Base-by-base conservation (phyloP, 2,329 filamentous ascomycete species). In the Trichophyton schoenleinii region DNA sequence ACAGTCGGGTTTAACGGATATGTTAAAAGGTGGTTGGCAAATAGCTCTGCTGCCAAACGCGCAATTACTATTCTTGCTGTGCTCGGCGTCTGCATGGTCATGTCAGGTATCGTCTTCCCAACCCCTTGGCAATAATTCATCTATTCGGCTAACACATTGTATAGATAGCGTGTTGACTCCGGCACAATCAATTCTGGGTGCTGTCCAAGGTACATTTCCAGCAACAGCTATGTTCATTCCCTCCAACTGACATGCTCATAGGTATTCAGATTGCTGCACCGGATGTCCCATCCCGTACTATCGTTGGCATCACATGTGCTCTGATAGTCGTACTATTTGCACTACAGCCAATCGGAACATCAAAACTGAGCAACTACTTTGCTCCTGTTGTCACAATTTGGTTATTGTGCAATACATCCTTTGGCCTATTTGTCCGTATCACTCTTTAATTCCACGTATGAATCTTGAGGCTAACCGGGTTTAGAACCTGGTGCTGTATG, bases 371-470 rank as follows among this genome's bases (percentile, higher is more conserved):
- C 57, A 64, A 60, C 41, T 63, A 44, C 0, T 83, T 83, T 64
- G 79, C 81, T 0, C 81, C 81, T 0, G 77, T 83, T 44, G 75
- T 83, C 58, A 78, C 83, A 31, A 65, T 83, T n/a, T 83, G 81
- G 80, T 73, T 83, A 3, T 66, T 71, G 0, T 75, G 82, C 64
- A 81, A 82, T 60, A 72, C 77, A 7, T 69, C 68, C 0, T 83
- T 82, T 65, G 81, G 81, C 2, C 77, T 82, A 13, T 83, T 81
- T 68, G 72, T 73, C 64, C 64, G 70, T 65, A 31, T 42, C 28
- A n/a, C 38, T 18, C 18, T 48, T 34, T 2, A 31, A 25, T 53
- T 8, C 4, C 6, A 7, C 57, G 46, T 52, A 28, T 18, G 11
- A 52, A 20, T 20, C 6, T 5, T 34, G 57, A 5, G 36, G 7